Base-by-base conservation (phyloP, 2,329 filamentous ascomycete species). In the Rhynchosporium graminicola region DNA sequence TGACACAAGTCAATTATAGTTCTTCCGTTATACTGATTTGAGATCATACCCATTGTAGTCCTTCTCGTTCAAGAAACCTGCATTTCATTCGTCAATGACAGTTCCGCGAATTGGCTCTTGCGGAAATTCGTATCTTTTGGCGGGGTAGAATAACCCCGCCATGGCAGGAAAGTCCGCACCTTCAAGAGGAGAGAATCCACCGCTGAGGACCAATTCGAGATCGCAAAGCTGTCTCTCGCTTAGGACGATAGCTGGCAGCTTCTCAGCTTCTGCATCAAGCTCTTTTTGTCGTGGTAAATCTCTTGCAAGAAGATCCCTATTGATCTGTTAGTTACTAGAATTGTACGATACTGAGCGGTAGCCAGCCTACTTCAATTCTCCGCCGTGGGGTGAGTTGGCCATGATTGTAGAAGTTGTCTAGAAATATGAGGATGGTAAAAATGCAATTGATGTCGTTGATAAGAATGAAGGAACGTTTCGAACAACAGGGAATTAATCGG, bases 161-260 rank as follows among this genome's bases (percentile, higher is more conserved):
- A 68, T 57, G 29, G 50, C 59, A 54, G 46, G 59, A 48, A 52
- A 6, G 28, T 62, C 67, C 87, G 67, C 73, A 96, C 93, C 95
- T 86, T 99, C 94, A 46, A 99, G 86, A 63, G 95, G 95, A 68
- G 93, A 97, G 82, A 99, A 99, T 69, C 95, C 95, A 76, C 95
- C 95, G 78, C 92, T 98, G 78, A 99, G 87, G 74, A 99, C 92
- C 79, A 99, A 80, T 80, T 99, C 95, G 70, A 99, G 84, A 83
- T 99, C 95, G 80, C 95, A 99, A 56, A 99, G 87, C 80, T 99
- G 95, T 74, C 95, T 88, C 84, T 99, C 95, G 57, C 86, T 90
- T 70, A 99, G 87, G 64, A 89, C 80, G 70, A 99, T 83, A 43
- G 94, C 90, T 43, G 92, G 91, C 51, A 98, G 87, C 38, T 76